phyloP scores from a whole-genome alignment of 2,329 filamentous ascomycete genomes.

The Acrodontium crateriforme region DNA sequence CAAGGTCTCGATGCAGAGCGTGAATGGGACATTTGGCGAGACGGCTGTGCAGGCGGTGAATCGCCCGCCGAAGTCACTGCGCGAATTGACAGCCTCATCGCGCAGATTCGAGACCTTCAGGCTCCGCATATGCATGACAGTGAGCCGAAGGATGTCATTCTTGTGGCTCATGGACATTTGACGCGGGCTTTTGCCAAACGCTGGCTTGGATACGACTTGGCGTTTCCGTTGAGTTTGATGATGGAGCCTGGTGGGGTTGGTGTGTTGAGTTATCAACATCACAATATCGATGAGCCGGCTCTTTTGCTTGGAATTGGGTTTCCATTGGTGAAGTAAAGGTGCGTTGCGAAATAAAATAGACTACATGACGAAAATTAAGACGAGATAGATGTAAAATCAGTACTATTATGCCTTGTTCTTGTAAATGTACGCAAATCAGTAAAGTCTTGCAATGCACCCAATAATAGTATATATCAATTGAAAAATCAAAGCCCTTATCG shows the following conservation, averaged over 20 bases:
- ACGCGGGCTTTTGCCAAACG: constrained; percentile 72
- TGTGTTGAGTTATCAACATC: constrained; percentile 70
- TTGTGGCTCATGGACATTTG: constrained; percentile 79
- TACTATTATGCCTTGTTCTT: too few species aligned
- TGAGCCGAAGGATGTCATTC: constrained; percentile 48
- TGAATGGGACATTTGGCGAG: constrained; percentile 77
- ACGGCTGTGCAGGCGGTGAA: constrained; percentile 77
- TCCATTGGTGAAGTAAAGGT: constrained; percentile 14
- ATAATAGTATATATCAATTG: too few species aligned
- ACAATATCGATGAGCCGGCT: constrained; percentile 63
- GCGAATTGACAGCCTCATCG: constrained; percentile 59
- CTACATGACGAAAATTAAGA: too few species aligned
- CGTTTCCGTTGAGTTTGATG: constrained; percentile 57
- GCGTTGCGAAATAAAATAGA: too few species aligned
- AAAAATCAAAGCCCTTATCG: too few species aligned
- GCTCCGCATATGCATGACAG: constrained; percentile 30
- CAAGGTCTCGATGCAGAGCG: constrained; percentile 41
- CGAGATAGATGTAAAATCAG: too few species aligned
- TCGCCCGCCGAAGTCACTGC: constrained; percentile 54
- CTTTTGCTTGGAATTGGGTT: constrained; percentile 66
- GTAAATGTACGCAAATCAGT: too few species aligned
- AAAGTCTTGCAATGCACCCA: too few species aligned
- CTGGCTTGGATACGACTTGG: constrained; percentile 56
- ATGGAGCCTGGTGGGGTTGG: constrained; percentile 76
- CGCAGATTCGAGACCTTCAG: constrained; percentile 52